These are phyloP conservation scores for Diddensiella transvaalensis DNA, from an alignment of 805 yeast genomes.

Conservation along the genomic window DNA sequence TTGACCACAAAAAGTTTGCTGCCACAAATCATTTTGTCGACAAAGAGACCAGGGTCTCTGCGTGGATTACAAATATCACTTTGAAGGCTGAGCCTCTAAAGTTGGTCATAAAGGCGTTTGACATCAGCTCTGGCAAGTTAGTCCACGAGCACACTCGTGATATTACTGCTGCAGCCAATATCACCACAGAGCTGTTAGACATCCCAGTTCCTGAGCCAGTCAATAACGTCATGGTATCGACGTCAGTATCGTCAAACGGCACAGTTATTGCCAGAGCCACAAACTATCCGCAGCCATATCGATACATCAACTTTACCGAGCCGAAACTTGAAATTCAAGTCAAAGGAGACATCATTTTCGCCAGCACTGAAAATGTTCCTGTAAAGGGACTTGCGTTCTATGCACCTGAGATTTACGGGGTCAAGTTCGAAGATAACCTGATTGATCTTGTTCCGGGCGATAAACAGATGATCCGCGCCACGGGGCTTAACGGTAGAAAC, in stretches of 20 bases:
- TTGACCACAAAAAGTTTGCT: slow-evolving; percentile 7
- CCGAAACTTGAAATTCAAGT: background rate
- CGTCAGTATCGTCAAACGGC: background rate
- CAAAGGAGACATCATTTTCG: background rate
- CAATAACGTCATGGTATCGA: slow-evolving; percentile 3
- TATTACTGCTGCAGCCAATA: background rate
- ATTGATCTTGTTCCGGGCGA: slow-evolving; percentile 6
- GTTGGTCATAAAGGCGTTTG: background rate
- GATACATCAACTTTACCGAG: background rate
- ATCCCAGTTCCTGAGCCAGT: background rate
- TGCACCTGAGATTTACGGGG: background rate
- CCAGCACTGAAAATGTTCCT: too few relatives aligned
- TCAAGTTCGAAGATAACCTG: slow-evolving; percentile 6
- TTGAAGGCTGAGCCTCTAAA: background rate
- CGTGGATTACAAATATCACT: slow-evolving; percentile 4
- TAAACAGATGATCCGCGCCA: background rate
- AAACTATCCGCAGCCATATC: slow-evolving; percentile 7
- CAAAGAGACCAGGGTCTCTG: background rate
- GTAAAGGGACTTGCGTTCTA: slow-evolving; percentile 6
- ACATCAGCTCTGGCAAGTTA: slow-evolving; percentile 1
- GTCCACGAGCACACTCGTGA: background rate
- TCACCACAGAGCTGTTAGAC: background rate
- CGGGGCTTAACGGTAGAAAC: slow-evolving; percentile 4
- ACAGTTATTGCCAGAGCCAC: slow-evolving; percentile 3
- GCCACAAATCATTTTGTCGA: background rate